Evolutionary conservation across 2,329 filamentous ascomycete genomes (phyloP).

Genomic region (Gyromitra esculenta): DNA sequence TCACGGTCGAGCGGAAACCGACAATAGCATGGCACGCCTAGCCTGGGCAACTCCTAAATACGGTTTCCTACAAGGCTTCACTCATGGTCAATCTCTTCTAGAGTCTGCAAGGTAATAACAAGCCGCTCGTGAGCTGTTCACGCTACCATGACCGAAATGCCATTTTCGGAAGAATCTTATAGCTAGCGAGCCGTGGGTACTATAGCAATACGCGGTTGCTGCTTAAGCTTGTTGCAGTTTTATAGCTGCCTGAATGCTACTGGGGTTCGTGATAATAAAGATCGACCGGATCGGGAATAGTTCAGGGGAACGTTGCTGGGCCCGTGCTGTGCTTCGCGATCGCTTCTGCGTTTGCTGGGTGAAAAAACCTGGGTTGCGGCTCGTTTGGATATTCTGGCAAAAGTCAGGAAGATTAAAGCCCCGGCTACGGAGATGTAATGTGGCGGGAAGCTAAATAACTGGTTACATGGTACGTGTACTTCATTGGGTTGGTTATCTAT

Average conservation of each 20-base stretch:
- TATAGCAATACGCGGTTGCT: slow-evolving; percentile 5
- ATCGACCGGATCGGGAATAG: not conserved
- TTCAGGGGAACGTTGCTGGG: not conserved
- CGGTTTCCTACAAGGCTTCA: not conserved
- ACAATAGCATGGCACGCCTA: not conserved
- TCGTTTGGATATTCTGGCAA: slow-evolving; percentile 20
- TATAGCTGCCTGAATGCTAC: not conserved
- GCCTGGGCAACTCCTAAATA: not conserved
- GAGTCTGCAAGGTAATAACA: slow-evolving; percentile 7
- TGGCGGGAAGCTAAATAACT: slow-evolving; percentile 2
- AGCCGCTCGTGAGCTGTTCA: not conserved
- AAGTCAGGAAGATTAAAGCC: slow-evolving; percentile 16
- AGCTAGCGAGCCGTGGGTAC: not conserved
- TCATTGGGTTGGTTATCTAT: too few species aligned
- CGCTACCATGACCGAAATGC: too few species aligned
- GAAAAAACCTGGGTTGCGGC: slow-evolving; percentile 7
- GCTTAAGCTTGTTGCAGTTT: slow-evolving; percentile 14
- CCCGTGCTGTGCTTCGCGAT: slow-evolving; percentile 2
- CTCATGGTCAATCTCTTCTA: not conserved
- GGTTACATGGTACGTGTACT: too few species aligned
- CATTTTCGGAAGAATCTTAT: slow-evolving; percentile 10
- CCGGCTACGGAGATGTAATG: slow-evolving; percentile 15
- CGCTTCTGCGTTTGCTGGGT: not conserved
- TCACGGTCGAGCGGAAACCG: not conserved
- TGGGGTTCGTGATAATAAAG: not conserved